A percentile compares a stretch with the other conserved stretches of the same genome.
phyloP scores from a whole-genome alignment of 352 stramenopile genomes.

The Pythium phragmitis region DNA sequence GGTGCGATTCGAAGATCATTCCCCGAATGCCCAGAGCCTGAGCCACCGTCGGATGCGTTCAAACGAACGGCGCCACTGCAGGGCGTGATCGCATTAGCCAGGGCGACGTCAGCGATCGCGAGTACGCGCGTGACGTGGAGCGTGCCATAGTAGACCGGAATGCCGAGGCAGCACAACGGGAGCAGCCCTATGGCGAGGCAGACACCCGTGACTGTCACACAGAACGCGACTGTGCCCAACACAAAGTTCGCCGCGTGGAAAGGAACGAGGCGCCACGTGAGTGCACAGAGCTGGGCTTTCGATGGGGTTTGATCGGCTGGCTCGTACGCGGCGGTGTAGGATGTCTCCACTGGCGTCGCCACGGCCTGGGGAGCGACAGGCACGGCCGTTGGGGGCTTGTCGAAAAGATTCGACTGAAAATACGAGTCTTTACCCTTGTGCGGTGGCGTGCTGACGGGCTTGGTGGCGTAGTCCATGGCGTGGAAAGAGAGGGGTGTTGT shows the following conservation, averaged over 20 bases:
- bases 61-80: background rate
- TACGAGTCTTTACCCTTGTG: no score
- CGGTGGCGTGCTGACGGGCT: no score
- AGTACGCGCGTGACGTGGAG: background rate
- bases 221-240: background rate
- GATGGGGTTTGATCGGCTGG: background rate
- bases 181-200: background rate
- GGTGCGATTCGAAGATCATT: constrained; percentile 3
- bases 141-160: constrained; percentile 1
- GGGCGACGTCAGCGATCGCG: background rate
- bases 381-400: no score
- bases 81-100: constrained; percentile 13
- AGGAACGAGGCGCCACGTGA: constrained; percentile 33
- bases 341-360: no score
- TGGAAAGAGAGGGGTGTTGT: no score
- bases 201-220: background rate
- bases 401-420: no score
- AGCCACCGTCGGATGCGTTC: background rate
- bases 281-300: background rate
- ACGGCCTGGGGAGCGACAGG: no score
- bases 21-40: background rate
- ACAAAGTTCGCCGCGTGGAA: constrained; percentile 12
- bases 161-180: constrained; percentile 9
- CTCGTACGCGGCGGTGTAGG: background rate
- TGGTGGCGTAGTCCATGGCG: no score